Conservation (phyloP, 441 rosid genomes). For the Erysimum pusillum region DNA sequence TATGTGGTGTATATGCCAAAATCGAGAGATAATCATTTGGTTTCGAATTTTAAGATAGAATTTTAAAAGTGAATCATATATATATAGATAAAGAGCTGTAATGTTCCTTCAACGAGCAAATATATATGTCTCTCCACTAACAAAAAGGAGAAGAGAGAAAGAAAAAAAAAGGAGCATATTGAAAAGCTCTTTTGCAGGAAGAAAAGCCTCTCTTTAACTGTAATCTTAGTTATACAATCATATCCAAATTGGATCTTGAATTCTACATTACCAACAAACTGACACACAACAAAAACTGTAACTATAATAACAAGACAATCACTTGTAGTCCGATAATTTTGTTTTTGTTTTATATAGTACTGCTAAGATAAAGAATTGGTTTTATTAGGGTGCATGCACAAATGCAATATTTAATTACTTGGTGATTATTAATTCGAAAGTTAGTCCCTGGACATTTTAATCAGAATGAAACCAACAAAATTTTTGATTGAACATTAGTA, state of each 20-base stretch:
- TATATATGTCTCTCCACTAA: conserved; percentile 60
- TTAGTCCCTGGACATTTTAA: not conserved
- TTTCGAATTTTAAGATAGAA: conserved; percentile 19
- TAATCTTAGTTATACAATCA: conserved; percentile 42
- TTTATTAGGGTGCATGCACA: conserved; percentile 12
- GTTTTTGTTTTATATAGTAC: not conserved
- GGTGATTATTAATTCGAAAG: not conserved
- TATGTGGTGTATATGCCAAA: conserved; percentile 17
- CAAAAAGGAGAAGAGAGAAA: conserved; percentile 46
- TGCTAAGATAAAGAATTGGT: not conserved
- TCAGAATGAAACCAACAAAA: not conserved
- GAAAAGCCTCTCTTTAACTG: conserved; percentile 56
- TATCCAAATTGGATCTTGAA: conserved; percentile 43
- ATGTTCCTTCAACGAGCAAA: conserved; percentile 64
- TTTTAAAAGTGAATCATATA: conserved; percentile 29
- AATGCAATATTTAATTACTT: conserved; percentile 5
- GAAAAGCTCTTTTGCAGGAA: conserved; percentile 65
- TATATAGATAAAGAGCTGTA: conserved; percentile 29
- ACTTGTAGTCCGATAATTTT: conserved; percentile 13
- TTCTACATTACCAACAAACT: conserved; percentile 39
- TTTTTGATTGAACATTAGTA: not conserved
- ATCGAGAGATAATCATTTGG: conserved; percentile 24
- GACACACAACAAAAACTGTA: conserved; percentile 33
- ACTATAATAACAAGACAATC: conserved; percentile 25
- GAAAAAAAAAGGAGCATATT: conserved; percentile 55